phyloP scores from a whole-genome alignment of 257 asterid genomes.

The Nicotiana undulata region DNA sequence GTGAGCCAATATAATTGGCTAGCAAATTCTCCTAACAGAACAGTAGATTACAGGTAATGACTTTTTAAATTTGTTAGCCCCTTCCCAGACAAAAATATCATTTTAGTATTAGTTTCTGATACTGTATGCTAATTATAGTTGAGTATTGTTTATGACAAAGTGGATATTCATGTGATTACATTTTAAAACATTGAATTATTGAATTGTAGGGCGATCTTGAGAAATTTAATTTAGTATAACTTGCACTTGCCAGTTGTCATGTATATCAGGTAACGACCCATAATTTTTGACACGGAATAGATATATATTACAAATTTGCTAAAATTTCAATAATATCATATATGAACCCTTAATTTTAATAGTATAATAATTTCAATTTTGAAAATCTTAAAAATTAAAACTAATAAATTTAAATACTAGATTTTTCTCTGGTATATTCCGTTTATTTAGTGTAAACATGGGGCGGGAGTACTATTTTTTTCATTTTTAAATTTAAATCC shows the following conservation, averaged over 20 bases:
- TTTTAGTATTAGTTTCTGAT: not conserved
- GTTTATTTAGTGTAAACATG: no score
- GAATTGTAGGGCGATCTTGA: not conserved
- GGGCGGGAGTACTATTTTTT: no score
- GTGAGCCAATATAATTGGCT: constrained; percentile 7
- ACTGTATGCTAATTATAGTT: not conserved
- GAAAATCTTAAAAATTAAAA: no score
- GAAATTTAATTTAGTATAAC: not conserved
- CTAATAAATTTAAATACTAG: no score
- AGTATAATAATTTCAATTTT: no score
- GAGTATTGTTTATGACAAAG: not conserved
- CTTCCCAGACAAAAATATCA: constrained; percentile 5
- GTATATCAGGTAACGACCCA: no score
- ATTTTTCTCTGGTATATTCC: no score
- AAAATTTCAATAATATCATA: no score
- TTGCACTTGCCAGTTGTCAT: not conserved
- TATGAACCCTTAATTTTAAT: no score
- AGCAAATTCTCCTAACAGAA: constrained; percentile 8
- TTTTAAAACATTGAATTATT: not conserved
- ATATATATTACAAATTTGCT: no score
- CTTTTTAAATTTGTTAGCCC: not conserved
- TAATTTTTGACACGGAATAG: no score
- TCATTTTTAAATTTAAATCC: no score
- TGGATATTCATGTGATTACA: not conserved
- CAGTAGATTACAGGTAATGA: not conserved